These are phyloP conservation scores for Aureobasidium vineae DNA, from an alignment of 2,329 filamentous ascomycete genomes.

Conservation along the genomic window DNA sequence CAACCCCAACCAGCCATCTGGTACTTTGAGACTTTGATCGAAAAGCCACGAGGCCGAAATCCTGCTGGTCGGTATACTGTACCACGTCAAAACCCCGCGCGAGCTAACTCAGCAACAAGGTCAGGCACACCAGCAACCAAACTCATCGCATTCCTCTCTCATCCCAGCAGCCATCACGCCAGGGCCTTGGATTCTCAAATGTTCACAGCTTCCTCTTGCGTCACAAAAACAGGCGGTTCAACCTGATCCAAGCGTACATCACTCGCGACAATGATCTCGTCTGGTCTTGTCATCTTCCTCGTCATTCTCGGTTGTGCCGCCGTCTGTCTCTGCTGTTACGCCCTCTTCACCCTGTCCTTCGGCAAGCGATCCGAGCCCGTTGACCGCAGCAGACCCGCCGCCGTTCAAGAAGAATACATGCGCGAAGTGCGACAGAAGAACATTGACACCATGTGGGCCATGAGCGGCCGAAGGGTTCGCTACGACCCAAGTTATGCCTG, in stretches of 20 bases:
- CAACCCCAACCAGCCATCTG: background rate
- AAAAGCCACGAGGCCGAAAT: conserved; percentile 4
- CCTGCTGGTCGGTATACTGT: conserved; percentile 22
- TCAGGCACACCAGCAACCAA: conserved; percentile 5
- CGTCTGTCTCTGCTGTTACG: conserved; percentile 19
- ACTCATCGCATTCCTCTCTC: background rate
- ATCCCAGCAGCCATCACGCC: background rate
- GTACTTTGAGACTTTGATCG: background rate
- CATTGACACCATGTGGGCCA: conserved; percentile 22
- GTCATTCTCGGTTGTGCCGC: conserved; percentile 25
- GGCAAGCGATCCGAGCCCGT: conserved; percentile 7
- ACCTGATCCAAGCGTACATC: background rate
- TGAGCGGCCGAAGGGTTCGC: conserved; percentile 13
- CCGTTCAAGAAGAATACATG: conserved; percentile 29
- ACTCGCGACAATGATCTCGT: conserved; percentile 9
- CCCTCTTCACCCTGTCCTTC: conserved; percentile 14
- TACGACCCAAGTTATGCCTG: conserved; percentile 16
- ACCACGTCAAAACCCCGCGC: conserved; percentile 22
- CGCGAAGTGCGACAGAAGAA: conserved; percentile 27
- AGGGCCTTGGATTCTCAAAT: background rate
- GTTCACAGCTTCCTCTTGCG: background rate
- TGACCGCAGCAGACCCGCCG: conserved; percentile 19
- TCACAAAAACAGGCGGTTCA: background rate
- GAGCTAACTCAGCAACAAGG: conserved; percentile 1
- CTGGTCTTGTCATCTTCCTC: conserved; percentile 27